Evolutionary conservation across 2,329 filamentous ascomycete genomes (phyloP), one percentile per base, ranked within the genome.

Genomic region (Paracamarosporium sp.): DNA sequence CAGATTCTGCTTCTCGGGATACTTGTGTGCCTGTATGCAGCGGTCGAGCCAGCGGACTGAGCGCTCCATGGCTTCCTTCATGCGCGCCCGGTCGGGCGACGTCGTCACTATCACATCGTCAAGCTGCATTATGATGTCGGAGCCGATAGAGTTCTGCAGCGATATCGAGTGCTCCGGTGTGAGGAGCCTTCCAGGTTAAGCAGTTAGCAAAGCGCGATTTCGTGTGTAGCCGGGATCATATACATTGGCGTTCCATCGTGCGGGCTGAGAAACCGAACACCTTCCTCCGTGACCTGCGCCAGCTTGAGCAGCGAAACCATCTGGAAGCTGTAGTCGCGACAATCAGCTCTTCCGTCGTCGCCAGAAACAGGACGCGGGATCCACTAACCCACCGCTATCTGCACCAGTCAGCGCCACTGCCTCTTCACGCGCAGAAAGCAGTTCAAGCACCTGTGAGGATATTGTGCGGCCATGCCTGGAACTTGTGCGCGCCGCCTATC

Each of bases 111-210:
- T 90, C 13, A 99, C 96, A 77, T 99, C 96, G 81, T 99, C 95
- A 4, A 99, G 88, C 79, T 99, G 96, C 96, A 99, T 99, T 65
- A 98, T 97, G 68, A 99, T 98, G 78, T 99, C 95, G 62, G 92
- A 96, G 63, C 95, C 95, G 70, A 99, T 99, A 53, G 90, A 94
- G 78, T 99, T 98, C 76, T 99, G 95, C 3, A 99, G 84, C 11
- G 89, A 90, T 68, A 99, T 97, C 0, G 95, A 98, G 80, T 98
- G 94, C 76, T 99, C 96, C 0, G 95, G 95, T 0, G 95, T 99
- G 45, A 99, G 87, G 11, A 99, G 88, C 84, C 84, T 86, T 24
- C 40, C 31, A 51, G 36, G 7, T 55, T 53, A 15, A 30, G 35
- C 44, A 30, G 9, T 53, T 25, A 17, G 30, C n/a, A 11, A 33